Evolutionary conservation across 1,139 yeast genomes (phyloP).

Genomic region (Geotrichum siamense): DNA sequence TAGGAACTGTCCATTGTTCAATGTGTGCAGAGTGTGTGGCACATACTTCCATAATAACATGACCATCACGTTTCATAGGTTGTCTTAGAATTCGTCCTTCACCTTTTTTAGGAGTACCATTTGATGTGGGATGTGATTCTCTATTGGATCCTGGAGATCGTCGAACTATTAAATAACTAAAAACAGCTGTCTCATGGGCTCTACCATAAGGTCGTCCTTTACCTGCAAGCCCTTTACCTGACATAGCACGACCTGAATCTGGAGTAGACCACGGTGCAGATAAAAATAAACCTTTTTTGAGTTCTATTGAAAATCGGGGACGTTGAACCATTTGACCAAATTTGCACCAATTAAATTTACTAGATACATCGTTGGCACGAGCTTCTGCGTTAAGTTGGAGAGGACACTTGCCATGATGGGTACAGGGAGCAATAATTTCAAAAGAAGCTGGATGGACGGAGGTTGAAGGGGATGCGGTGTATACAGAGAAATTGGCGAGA

Average conservation of each 20-base stretch:
- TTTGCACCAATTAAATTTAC: constrained; percentile 58
- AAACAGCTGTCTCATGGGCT: constrained; percentile 66
- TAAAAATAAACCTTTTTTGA: constrained; percentile 71
- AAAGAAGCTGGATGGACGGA: constrained; percentile 8
- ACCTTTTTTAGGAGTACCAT: background rate
- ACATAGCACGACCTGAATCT: constrained; percentile 30
- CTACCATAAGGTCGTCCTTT: constrained; percentile 70
- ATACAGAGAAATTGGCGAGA: constrained; percentile 38
- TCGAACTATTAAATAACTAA: constrained; percentile 67
- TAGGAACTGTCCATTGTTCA: constrained; percentile 84
- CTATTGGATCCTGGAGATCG: constrained; percentile 32
- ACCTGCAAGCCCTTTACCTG: constrained; percentile 46
- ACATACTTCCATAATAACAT: constrained; percentile 74
- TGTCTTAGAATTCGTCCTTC: constrained; percentile 55
- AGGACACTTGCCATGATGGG: constrained; percentile 86
- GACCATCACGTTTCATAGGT: constrained; percentile 77
- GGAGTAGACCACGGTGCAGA: constrained; percentile 67
- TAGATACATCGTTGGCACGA: constrained; percentile 54
- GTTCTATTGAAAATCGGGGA: constrained; percentile 69
- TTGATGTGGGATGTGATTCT: background rate
- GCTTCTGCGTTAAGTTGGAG: constrained; percentile 68
- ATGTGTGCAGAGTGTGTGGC: constrained; percentile 61
- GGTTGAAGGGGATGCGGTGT: constrained; percentile 7
- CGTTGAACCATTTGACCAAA: constrained; percentile 67
- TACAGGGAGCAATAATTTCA: constrained; percentile 73